Base-by-base conservation (phyloP, 768 basidiomycete genomes). In the Mrakia gelida region DNA sequence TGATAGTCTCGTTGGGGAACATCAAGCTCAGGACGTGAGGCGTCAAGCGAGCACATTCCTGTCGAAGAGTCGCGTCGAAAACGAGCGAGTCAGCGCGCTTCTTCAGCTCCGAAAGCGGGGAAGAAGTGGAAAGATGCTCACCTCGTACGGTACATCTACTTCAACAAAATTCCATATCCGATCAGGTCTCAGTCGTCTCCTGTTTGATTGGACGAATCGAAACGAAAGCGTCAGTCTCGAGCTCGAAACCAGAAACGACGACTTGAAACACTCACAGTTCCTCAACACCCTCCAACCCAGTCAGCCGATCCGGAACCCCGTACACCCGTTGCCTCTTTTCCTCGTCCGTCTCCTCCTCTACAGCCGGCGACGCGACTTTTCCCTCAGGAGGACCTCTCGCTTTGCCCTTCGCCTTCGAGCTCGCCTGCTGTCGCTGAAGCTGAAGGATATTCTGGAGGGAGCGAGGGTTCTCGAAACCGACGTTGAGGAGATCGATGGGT, bases 381-480 rank as follows among this genome's bases (percentile, higher is more conserved):
- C 34, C 45, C 52, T 30, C 16, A 28, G 59, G 34, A 41, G 38
- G 54, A 28, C 43, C 45, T 23, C 28, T 76, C 32, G 32, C 67
- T 49, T 54, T 56, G 26, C 63, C 43, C 21, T 75, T 65, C 2
- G 26, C 28, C 34, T 43, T 63, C 45, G 26, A 30, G 6, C 54
- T 75, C 70, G 75, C 84, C 49, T 72, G 71, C 7, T 49, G 49
- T 28, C 23, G 71, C 49, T 89, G 18, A 88, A 87, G 70, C 87
- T 30, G 85, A 79, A 78, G 87, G 86, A 54, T 74, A 34, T 80
- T 82, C 65, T 86, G 86, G 21, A 92, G 85, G 81, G 92, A 91
- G 9, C 93, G 89, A n/a, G 94, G 94, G 82, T 97, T 97, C 83
- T 98, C 94, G 80, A 98, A 98, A 1, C 93, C 93, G 7, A 98